Evolutionary conservation across 352 stramenopile species (phyloP).

Genomic region (Albugo laibachii): DNA sequence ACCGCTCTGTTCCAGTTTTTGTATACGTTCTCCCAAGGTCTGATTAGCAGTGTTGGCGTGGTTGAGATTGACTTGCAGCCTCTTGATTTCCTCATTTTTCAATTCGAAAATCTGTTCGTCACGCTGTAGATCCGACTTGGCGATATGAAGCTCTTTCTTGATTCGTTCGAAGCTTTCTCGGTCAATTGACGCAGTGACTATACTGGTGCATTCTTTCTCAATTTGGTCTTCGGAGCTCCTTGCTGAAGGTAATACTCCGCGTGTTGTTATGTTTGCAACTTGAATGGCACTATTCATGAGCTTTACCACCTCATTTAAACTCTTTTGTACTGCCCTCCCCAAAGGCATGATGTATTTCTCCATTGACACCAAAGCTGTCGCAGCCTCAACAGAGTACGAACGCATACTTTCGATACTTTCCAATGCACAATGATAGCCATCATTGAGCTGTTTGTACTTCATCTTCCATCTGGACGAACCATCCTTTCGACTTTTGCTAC

Average conservation of each 20-base stretch:
- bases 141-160: conserved; percentile 32
- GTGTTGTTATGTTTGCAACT: conserved; percentile 14
- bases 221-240: background rate
- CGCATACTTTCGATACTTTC: conserved; percentile 27
- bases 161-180: conserved; percentile 13
- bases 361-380: conserved; percentile 50
- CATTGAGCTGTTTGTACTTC: conserved; percentile 17
- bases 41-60: conserved; percentile 61
- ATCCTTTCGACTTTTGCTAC: background rate
- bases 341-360: conserved; percentile 57
- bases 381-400: conserved; percentile 34
- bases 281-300: conserved; percentile 46
- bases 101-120: conserved; percentile 76
- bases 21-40: conserved; percentile 38
- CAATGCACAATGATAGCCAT: conserved; percentile 6
- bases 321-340: conserved; percentile 41
- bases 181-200: background rate
- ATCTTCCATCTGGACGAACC: conserved; percentile 7
- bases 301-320: conserved; percentile 71
- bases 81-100: conserved; percentile 57
- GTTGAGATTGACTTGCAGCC: conserved; percentile 26
- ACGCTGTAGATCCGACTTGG: conserved; percentile 37
- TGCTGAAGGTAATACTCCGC: too few relatives aligned
- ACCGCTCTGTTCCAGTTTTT: conserved; percentile 39
- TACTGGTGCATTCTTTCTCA: background rate